Evolutionary conservation across 192 early-diverging fungal genomes (phyloP).

Genomic region (Coemansia furcata): DNA sequence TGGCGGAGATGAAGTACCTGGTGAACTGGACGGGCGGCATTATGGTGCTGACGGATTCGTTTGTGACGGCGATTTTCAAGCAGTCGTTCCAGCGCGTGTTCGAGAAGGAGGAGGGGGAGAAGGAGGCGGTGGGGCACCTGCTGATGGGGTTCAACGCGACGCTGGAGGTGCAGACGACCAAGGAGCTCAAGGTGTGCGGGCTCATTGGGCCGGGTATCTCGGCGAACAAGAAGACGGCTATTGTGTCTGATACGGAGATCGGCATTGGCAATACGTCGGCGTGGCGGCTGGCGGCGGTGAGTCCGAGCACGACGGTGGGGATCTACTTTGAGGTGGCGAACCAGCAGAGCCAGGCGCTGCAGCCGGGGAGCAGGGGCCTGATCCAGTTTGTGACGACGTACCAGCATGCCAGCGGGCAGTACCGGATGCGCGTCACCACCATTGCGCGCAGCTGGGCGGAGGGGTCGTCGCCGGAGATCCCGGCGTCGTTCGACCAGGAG

Average conservation of each 20-base stretch:
- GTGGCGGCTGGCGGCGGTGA: conserved; percentile 92
- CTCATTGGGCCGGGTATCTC: conserved; percentile 96
- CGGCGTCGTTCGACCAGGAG: conserved; percentile 95
- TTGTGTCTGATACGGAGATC: conserved; percentile 97
- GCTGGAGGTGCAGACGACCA: conserved; percentile 93
- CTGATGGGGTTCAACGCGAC: conserved; percentile 98
- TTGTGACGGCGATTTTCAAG: conserved; percentile 95
- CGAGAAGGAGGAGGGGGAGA: conserved; percentile 67
- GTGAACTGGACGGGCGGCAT: conserved; percentile 85
- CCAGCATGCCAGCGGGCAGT: conserved; percentile 89
- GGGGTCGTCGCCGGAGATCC: conserved; percentile 78
- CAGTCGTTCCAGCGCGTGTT: conserved; percentile 95
- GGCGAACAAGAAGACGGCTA: conserved; percentile 82
- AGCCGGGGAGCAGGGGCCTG: conserved; percentile 80
- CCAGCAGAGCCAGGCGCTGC: conserved; percentile 76
- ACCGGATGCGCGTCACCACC: conserved; percentile 91
- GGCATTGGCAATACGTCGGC: conserved; percentile 94
- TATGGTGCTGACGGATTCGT: conserved; percentile 96
- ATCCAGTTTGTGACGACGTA: conserved; percentile 96
- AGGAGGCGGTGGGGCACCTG: conserved; percentile 66
- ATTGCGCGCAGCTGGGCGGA: conserved; percentile 88
- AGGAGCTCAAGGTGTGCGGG: conserved; percentile 94
- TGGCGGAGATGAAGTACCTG: conserved; percentile 95
- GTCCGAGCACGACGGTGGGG: conserved; percentile 78
- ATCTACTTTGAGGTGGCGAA: conserved; percentile 97